phyloP scores from a whole-genome alignment of 2,329 filamentous ascomycete species.

The Nemania bipapillata region DNA sequence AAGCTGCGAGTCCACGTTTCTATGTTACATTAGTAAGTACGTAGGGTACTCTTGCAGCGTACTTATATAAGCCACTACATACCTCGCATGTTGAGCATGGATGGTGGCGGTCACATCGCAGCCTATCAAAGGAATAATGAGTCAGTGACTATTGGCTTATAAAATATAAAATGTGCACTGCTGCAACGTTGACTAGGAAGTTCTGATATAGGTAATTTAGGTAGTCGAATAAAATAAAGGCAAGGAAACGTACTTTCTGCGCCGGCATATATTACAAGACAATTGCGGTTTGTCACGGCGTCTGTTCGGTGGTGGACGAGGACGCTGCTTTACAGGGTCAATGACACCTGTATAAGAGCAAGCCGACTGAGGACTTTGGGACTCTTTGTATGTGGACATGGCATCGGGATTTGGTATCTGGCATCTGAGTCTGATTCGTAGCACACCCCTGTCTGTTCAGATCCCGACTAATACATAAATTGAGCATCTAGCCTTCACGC shows the following conservation, averaged over 20 bases:
- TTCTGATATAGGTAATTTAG: no score
- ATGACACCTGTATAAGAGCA: background rate
- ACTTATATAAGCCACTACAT: background rate
- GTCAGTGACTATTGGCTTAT: background rate
- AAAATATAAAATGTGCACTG: no score
- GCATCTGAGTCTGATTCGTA: background rate
- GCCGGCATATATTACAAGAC: conserved; percentile 41
- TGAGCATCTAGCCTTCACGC: conserved; percentile 7
- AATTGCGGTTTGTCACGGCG: conserved; percentile 44
- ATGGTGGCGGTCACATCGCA: conserved; percentile 40
- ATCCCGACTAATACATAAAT: background rate
- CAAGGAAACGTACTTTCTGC: conserved; percentile 40
- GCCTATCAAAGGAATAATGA: conserved; percentile 25
- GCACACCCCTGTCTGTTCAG: conserved; percentile 22
- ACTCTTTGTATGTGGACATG: conserved; percentile 29
- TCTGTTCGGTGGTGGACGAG: conserved; percentile 41
- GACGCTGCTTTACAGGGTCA: conserved; percentile 24
- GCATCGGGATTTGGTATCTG: background rate
- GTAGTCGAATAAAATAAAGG: no score
- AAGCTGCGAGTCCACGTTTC: conserved; percentile 36
- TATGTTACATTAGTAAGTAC: conserved; percentile 13
- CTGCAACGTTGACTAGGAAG: no score
- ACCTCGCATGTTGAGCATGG: conserved; percentile 41
- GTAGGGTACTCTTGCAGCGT: background rate
- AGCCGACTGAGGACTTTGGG: background rate